Evolutionary conservation across 2,329 filamentous ascomycete genomes (phyloP), one percentile per base, ranked within the genome.

Genomic region (Colletotrichum melonis): DNA sequence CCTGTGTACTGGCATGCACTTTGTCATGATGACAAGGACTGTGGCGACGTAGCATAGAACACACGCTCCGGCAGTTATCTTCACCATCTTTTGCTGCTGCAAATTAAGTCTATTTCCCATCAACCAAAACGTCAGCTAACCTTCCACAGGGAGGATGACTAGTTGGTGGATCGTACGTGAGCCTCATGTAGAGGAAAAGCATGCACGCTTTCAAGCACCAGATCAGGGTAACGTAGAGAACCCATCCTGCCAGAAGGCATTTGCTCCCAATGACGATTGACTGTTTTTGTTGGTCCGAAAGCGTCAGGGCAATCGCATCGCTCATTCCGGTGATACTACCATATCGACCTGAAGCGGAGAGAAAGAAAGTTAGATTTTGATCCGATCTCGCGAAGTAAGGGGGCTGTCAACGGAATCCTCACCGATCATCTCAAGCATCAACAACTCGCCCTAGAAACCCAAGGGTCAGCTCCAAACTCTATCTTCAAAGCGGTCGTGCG

Each of bases 141-240:
- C 5, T 14, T 5, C 4, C 32, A 12, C 11, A 35, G 1, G 5
- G 1, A 4, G n/a, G n/a, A 19, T 1, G 1, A 16, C 8, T 28
- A 3, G 26, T 6, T 14, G 32, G 54, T 22, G 6, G n/a, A 7
- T 24, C 68, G 28, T 59, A 70, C 62, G 58, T 68, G 56, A 71
- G 66, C 73, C 72, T 14, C 56, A 75, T 55, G 72, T 84, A 85
- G 67, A 85, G 82, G 72, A 81, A 85, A 24, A 86, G 76, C 78
- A 85, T 83, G 74, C 82, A 83, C 3, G 80, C 82, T 74, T 86
- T 86, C 38, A 86, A 76, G 60, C 79, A 76, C 82, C 84, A 86
- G 26, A 86, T 84, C 22, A 86, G 74, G 5, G 81, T 81, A 11
- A 83, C 80, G 69, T 86, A 86, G 57, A 81, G 79, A 55, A 79